Evolutionary conservation across 495 filamentous ascomycete genomes (phyloP).

Genomic region (Penicillium lagena): DNA sequence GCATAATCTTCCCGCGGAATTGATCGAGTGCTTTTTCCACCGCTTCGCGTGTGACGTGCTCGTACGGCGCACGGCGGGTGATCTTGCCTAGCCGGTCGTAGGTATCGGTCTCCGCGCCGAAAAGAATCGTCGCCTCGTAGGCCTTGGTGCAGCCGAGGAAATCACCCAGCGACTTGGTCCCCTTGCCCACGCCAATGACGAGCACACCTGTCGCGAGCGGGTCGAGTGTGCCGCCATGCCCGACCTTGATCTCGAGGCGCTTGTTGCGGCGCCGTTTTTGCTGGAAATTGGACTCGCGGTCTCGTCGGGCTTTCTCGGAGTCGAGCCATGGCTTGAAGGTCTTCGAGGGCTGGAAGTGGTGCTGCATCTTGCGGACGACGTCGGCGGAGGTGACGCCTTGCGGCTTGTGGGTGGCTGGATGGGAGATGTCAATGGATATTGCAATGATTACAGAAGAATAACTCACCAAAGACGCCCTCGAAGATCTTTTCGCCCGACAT

Average conservation of each 20-base stretch:
- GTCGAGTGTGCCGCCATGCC: constrained; percentile 93
- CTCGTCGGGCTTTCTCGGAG: constrained; percentile 45
- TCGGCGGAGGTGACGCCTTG: constrained; percentile 76
- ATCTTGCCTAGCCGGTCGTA: constrained; percentile 85
- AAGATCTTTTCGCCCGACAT: constrained; percentile 55
- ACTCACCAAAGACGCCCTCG: constrained; percentile 68
- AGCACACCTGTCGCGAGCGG: constrained; percentile 91
- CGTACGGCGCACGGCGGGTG: constrained; percentile 62
- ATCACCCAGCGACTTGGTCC: constrained; percentile 70
- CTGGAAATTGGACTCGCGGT: constrained; percentile 47
- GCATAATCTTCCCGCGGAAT: constrained; percentile 84
- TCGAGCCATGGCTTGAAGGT: constrained; percentile 70
- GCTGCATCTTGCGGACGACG: constrained; percentile 77
- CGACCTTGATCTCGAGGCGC: constrained; percentile 76
- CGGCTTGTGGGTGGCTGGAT: constrained; percentile 85
- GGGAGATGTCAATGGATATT: not conserved
- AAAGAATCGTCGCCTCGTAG: constrained; percentile 83
- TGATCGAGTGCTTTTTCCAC: constrained; percentile 70
- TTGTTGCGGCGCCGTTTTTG: constrained; percentile 47
- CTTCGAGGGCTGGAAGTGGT: constrained; percentile 71
- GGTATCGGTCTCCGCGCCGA: constrained; percentile 87
- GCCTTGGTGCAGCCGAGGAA: constrained; percentile 87
- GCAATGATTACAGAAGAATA: constrained; percentile 2
- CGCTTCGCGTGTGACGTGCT: constrained; percentile 67
- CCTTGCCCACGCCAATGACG: constrained; percentile 77